A percentile compares a stretch with the other conserved stretches of the same genome.
These are phyloP conservation scores for Pseudopithomyces maydicus DNA, from an alignment of 2,329 filamentous ascomycete species.

Conservation along the genomic window DNA sequence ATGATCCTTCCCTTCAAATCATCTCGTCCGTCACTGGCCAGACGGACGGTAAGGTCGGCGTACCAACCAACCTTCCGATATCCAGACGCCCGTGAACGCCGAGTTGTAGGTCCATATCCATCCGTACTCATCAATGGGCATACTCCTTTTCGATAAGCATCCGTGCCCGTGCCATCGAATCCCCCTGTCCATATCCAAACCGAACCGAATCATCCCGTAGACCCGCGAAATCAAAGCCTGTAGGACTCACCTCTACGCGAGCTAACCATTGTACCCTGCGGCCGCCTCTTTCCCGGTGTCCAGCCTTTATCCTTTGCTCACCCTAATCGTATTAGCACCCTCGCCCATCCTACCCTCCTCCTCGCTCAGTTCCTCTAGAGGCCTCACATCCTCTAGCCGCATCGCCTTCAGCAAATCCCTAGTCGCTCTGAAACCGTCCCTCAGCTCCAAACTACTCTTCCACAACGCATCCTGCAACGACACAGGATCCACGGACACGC, in stretches of 20 bases:
- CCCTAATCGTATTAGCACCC: constrained; percentile 1
- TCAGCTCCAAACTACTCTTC: constrained; percentile 35
- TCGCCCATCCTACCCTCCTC: constrained; percentile 10
- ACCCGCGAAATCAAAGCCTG: neutral
- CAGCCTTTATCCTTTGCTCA: neutral
- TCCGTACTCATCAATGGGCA: no score
- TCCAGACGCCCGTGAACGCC: no score
- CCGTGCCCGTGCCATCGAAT: neutral
- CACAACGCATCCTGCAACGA: constrained; percentile 33
- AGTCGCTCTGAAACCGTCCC: constrained; percentile 35
- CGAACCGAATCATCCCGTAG: neutral
- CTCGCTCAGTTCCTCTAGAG: constrained; percentile 5
- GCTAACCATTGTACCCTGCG: neutral
- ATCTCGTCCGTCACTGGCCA: no score
- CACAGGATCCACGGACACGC: constrained; percentile 20
- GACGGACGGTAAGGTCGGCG: no score
- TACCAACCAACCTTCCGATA: no score
- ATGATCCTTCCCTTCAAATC: no score
- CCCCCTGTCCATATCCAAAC: neutral
- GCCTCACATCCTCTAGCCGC: constrained; percentile 26
- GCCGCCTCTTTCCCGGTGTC: no score
- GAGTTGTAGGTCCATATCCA: no score
- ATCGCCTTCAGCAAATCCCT: constrained; percentile 39
- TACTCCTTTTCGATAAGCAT: no score
- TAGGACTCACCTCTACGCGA: neutral